Evolutionary conservation across 2,329 filamentous ascomycete species (phyloP).

Genomic region (Sporothrix pallida): DNA sequence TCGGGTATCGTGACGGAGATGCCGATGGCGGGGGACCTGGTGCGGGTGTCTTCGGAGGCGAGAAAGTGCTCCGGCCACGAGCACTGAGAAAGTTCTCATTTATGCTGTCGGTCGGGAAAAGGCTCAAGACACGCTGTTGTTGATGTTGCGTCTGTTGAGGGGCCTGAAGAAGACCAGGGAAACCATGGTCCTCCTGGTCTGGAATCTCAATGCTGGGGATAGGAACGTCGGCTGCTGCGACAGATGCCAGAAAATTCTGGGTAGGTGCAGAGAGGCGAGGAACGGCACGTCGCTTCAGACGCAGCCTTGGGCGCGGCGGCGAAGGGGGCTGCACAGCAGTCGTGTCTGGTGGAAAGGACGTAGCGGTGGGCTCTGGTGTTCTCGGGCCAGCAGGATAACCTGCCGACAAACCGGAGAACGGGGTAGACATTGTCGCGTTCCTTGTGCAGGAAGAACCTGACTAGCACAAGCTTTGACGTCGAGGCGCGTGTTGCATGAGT

Average conservation of each 20-base stretch:
- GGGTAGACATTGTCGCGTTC: constrained; percentile 50
- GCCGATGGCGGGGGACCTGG: constrained; percentile 53
- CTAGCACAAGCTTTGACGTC: constrained; percentile 24
- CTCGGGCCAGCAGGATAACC: constrained; percentile 54
- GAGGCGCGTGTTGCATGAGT: constrained; percentile 28
- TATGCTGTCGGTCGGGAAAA: constrained; percentile 39
- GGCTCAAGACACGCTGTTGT: neutral
- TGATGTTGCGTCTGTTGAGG: constrained; percentile 17
- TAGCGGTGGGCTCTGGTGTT: constrained; percentile 57
- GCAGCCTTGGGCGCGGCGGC: constrained; percentile 60
- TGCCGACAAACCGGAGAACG: constrained; percentile 52
- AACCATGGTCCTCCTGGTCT: constrained; percentile 44
- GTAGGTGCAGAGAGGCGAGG: constrained; percentile 62
- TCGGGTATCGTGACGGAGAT: constrained; percentile 57
- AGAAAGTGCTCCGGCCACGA: constrained; percentile 51
- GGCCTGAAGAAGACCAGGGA: neutral
- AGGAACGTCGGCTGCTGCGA: constrained; percentile 67
- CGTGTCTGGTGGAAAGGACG: constrained; percentile 42
- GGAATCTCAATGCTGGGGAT: constrained; percentile 69
- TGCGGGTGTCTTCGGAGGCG: constrained; percentile 65
- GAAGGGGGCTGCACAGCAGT: constrained; percentile 51
- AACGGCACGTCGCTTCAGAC: constrained; percentile 61
- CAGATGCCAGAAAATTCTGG: constrained; percentile 69
- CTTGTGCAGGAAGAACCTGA: neutral
- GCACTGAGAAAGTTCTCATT: constrained; percentile 42